Evolutionary conservation across 164 flowering plant genomes (phyloP).

Genomic region (Litsea cubeba): DNA sequence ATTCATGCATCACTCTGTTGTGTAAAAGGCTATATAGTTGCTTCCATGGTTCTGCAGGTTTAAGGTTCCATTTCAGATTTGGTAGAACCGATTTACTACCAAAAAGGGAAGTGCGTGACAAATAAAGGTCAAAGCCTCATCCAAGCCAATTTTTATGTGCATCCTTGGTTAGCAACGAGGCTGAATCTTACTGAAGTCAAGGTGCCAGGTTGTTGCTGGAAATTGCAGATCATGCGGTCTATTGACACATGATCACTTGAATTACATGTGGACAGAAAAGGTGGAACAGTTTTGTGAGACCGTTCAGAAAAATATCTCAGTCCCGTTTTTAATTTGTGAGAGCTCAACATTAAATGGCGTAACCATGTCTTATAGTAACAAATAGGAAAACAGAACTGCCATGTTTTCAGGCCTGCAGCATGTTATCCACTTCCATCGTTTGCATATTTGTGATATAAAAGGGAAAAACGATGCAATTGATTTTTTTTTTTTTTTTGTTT

Average conservation of each 20-base stretch:
- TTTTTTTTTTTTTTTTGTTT: no score
- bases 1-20: neutral
- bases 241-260: no score
- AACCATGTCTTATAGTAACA: neutral
- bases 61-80: constrained; percentile 51
- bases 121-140: constrained; percentile 25
- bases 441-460: neutral
- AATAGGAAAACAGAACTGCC: neutral
- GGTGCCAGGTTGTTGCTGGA: neutral
- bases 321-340: neutral
- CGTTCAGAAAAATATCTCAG: neutral
- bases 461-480: neutral
- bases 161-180: neutral
- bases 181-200: neutral
- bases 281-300: neutral
- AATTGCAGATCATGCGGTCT: neutral
- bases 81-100: constrained; percentile 77
- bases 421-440: no score
- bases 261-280: neutral
- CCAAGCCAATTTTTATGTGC: neutral
- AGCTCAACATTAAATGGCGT: neutral
- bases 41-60: constrained; percentile 32
- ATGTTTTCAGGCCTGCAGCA: neutral
- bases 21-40: neutral
- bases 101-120: constrained; percentile 61